Base-by-base conservation (phyloP, 305 asterid genomes). In the Fraxinus greggii region DNA sequence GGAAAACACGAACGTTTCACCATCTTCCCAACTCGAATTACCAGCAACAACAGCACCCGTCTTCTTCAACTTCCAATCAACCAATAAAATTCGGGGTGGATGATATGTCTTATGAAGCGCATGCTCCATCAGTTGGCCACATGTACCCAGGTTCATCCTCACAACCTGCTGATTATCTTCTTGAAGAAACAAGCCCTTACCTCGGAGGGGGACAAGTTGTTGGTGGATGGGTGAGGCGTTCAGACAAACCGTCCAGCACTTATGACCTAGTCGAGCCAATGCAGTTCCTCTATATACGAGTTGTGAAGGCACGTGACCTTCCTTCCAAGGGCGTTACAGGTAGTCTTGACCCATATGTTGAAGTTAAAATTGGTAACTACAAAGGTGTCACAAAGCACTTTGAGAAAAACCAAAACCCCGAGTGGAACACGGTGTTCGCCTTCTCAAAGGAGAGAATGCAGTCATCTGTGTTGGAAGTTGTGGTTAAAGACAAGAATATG, bases 191-290 rank as follows among this genome's bases (percentile, higher is more conserved):
- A 1, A 93, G 90, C 87, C 99, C 98, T 48, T 48, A 92, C 59
- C 98, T 95, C 38, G 99, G 99, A 80, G 97, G 95, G 26, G 98
- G 97, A 73, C 95, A 87, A 78, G 87, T 92, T 51, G 88, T 89
- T 35, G 95, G 93, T 29, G 97, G 98, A 51, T 87, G 90, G 45
- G 96, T 91, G 54, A 89, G 84, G 33, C 90, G 90, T 75, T 79
- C 89, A 17, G 91, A 90, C 21, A 95, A 84, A 85, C 89, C 80
- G 6, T 82, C 90, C 51, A 89, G 92, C 86, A 83, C 93, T 51
- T 94, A 94, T 80, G 99, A 95, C 82, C 98, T 95, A 24, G 99
- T 95, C 19, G 99, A 94, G 92, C 92, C 92, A 12, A 95, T 94
- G 99, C 97, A 94, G 5, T 95, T 93, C 86, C 94, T 95, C 72